Base-by-base conservation (phyloP, 1,284 basidiomycete genomes). In the Tausonia pullulans region DNA sequence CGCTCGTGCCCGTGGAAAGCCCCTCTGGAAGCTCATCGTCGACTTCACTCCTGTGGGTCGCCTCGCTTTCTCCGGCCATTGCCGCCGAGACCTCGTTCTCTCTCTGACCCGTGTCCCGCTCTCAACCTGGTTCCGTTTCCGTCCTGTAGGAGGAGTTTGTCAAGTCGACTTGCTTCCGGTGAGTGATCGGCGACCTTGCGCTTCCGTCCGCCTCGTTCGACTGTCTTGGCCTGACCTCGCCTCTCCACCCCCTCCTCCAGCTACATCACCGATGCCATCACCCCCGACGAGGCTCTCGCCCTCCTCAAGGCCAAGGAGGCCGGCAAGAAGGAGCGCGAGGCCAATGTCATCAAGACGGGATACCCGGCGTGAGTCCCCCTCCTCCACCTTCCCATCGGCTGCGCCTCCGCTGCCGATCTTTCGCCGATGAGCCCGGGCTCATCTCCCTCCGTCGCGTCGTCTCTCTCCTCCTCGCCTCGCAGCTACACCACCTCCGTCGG, bases 201-300 rank as follows among this genome's bases (percentile, higher is more conserved):
- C 10, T 55, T 10, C 14, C 16, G 11, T 10, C 56, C 56, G 7
- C 43, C 40, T 43, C 9, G 16, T 10, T 43, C 39, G 16, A 7
- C 58, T 46, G 67, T 27, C 13, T 3, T 44, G 1, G 66, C 62
- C 66, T 27, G 10, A 16, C 27, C 16, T 27, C 27, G 27, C 27
- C 27, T 27, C 27, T 27, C 27, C 27, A 27, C 27, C 27, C 27
- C 27, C 27, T 27, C 27, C 27, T 27, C 10, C 44, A 58, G 56
- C 51, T 96, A 98, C 78, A 93, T 97, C 73, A 87, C 91, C 5
- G 94, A 97, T 74, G 90, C 85, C 2, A 87, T 98, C 74, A 94
- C 91, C 14, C 85, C 83, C 56, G 90, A 90, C 61, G 93, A 97
- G 74, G 93, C 94, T 1, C 78, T 96, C 52, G 82, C 80, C 44